phyloP scores from a whole-genome alignment of 805 yeast genomes.

The Diddensiella transvaalensis region DNA sequence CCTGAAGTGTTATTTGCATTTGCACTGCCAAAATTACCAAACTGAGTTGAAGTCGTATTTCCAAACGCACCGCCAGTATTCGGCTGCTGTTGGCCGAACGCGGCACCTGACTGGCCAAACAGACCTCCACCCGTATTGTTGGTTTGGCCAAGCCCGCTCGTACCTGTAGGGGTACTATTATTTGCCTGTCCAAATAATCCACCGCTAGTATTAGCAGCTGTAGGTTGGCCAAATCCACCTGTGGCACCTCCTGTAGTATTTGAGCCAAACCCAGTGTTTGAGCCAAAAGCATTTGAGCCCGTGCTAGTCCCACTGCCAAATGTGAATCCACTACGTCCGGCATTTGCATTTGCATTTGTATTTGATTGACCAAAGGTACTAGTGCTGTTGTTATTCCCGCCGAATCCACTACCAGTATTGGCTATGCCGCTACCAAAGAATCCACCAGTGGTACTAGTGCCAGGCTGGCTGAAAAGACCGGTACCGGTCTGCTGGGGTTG shows the following conservation, averaged over 20 bases:
- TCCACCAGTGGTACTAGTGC: constrained; percentile 7
- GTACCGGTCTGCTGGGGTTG: constrained; percentile 1
- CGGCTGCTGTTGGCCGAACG: constrained; percentile 30
- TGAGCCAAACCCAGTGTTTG: neutral
- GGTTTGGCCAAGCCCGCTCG: constrained; percentile 17
- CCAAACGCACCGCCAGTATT: constrained; percentile 28
- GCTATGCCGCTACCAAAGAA: constrained; percentile 29
- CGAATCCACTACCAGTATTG: neutral
- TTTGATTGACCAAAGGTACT: constrained; percentile 41
- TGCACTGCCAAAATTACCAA: constrained; percentile 35
- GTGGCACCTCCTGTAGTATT: constrained; percentile 19
- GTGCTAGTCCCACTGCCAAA: constrained; percentile 37
- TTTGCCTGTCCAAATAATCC: constrained; percentile 40
- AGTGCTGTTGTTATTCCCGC: constrained; percentile 26
- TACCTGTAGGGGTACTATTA: constrained; percentile 12
- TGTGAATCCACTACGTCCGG: constrained; percentile 23
- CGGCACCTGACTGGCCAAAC: constrained; percentile 13
- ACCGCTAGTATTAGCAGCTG: constrained; percentile 22
- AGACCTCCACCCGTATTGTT: constrained; percentile 17
- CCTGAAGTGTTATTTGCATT: constrained; percentile 25
- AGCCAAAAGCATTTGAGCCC: constrained; percentile 5
- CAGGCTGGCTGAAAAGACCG: constrained; percentile 4
- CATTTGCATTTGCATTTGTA: constrained; percentile 29
- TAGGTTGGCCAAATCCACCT: constrained; percentile 14
- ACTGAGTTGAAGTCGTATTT: constrained; percentile 21